Percentiles rank a stretch among this genome's conserved stretches.
These are phyloP conservation scores for Puccinia coronata DNA, from an alignment of 1,284 basidiomycete species.

Conservation along the genomic window DNA sequence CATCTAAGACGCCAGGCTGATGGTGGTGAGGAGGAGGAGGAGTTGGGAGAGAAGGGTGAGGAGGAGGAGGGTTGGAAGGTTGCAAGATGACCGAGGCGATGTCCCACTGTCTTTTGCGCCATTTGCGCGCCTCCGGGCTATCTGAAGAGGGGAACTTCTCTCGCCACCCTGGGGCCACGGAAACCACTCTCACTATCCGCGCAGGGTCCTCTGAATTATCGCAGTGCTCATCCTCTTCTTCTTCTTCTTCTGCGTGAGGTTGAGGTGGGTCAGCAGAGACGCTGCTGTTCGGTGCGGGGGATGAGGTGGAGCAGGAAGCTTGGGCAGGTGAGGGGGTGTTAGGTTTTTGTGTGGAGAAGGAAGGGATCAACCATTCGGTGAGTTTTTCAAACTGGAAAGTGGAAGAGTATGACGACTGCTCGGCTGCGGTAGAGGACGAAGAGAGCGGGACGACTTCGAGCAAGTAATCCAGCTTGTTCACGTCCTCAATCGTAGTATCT, in stretches of 20 bases:
- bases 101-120: constrained; percentile 42
- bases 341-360: constrained; percentile 1
- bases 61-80: neutral
- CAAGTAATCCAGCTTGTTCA: constrained; percentile 43
- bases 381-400: constrained; percentile 29
- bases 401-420: neutral
- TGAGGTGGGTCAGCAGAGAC: neutral
- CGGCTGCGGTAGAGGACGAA: neutral
- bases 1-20: constrained; percentile 18
- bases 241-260: neutral
- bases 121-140: constrained; percentile 21
- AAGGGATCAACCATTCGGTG: constrained; percentile 38
- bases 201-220: constrained; percentile 23
- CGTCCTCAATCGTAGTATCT: constrained; percentile 33
- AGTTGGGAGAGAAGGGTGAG: neutral
- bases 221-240: neutral
- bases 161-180: constrained; percentile 37
- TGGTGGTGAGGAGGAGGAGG: neutral
- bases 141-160: constrained; percentile 44
- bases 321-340: neutral
- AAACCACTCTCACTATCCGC: constrained; percentile 14
- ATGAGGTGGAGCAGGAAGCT: neutral
- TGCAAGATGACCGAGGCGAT: constrained; percentile 31
- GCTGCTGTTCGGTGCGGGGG: neutral
- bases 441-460: constrained; percentile 27